Evolutionary conservation across 2,329 filamentous ascomycete genomes (phyloP).

Genomic region (Fusarium sterilihyphosum): DNA sequence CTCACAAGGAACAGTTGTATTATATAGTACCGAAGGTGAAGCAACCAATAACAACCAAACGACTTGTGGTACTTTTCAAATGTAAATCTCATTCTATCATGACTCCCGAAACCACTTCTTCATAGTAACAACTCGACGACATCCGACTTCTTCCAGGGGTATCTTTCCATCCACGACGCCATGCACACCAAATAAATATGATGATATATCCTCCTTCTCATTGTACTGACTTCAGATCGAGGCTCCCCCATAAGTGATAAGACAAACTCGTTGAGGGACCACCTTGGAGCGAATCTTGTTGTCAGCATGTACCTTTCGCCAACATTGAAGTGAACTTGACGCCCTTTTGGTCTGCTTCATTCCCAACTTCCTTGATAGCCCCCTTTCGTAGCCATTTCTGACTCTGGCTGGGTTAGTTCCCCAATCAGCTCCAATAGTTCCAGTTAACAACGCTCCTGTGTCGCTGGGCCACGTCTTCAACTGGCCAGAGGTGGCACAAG

Average conservation of each 20-base stretch:
- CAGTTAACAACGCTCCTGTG: too few species aligned
- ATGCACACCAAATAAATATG: background rate
- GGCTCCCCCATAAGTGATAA: accelerated
- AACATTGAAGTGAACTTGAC: background rate
- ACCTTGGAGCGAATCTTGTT: background rate
- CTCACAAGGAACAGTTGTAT: background rate
- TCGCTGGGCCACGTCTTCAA: too few species aligned
- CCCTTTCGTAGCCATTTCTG: too few species aligned
- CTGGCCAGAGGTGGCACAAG: background rate
- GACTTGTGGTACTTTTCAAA: background rate
- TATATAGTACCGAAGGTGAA: background rate
- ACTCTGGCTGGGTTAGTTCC: accelerated
- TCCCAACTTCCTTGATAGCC: too few species aligned
- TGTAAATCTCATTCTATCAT: background rate
- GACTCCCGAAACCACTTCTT: too few species aligned
- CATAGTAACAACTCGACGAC: too few species aligned
- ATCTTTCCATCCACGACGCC: background rate
- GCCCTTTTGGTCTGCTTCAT: background rate
- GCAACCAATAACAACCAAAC: background rate
- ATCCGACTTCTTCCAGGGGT: background rate
- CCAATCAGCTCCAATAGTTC: accelerated
- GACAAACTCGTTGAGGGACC: accelerated
- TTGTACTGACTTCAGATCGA: background rate
- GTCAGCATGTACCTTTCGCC: too few species aligned
- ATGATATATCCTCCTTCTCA: background rate